Percentiles rank a stretch among this genome's conserved stretches.
Evolutionary conservation across 331 rosid genomes (phyloP).

Genomic region (Prunus yedoensis): DNA sequence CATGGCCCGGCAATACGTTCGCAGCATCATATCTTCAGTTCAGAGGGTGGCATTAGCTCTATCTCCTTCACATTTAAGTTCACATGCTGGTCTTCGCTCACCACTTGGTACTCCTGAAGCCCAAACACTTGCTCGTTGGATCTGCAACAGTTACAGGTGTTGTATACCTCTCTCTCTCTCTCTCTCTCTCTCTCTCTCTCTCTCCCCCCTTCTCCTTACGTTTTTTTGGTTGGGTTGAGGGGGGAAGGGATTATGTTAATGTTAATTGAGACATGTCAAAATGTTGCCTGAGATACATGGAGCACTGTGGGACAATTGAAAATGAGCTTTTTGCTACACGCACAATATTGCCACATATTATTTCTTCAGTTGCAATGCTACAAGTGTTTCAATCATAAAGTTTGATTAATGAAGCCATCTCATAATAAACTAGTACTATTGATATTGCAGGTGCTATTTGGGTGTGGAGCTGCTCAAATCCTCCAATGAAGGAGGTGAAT

Average conservation of each 20-base stretch:
- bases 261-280: neutral
- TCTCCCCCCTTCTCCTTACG: too few species aligned
- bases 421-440: neutral
- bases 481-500: constrained; percentile 68
- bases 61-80: constrained; percentile 87
- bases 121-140: constrained; percentile 97
- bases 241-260: neutral
- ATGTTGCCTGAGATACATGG: neutral
- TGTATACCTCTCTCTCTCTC: neutral
- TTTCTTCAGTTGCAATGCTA: neutral
- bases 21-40: constrained; percentile 97
- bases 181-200: too few species aligned
- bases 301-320: neutral
- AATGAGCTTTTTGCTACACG: neutral
- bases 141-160: constrained; percentile 91
- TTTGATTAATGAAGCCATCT: neutral
- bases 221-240: too few species aligned
- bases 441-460: constrained; percentile 72
- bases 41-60: constrained; percentile 99
- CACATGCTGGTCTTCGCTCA: constrained; percentile 81
- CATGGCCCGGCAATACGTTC: constrained; percentile 97
- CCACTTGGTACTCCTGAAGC: constrained; percentile 98
- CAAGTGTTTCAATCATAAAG: neutral
- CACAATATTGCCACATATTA: neutral
- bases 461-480: constrained; percentile 92